Evolutionary conservation across 2,329 filamentous ascomycete species (phyloP).

Genomic region (Grosmannia serpens): DNA sequence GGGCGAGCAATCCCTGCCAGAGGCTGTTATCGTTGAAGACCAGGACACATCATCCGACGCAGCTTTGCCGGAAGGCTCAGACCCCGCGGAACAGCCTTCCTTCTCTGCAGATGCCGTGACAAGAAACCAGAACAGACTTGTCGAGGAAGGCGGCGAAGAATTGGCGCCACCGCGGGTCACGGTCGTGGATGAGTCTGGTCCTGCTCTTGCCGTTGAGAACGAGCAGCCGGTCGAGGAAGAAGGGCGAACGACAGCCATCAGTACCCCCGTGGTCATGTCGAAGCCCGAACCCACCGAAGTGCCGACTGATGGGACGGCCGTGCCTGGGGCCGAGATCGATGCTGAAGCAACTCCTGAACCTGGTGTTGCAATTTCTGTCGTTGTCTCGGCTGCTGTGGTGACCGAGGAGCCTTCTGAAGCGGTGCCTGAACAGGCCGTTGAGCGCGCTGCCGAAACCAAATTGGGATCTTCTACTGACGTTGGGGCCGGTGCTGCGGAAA

Average conservation of each 20-base stretch:
- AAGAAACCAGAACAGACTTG: not conserved
- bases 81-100: too few species aligned
- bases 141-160: not conserved
- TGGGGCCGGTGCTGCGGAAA: too few species aligned
- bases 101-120: not conserved
- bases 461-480: not conserved
- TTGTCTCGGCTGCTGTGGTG: not conserved
- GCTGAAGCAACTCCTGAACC: constrained; percentile 2
- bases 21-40: not conserved
- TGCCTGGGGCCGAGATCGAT: constrained; percentile 1
- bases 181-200: not conserved
- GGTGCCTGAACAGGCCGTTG: not conserved
- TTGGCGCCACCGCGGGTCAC: not conserved
- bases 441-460: not conserved
- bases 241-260: not conserved
- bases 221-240: not conserved
- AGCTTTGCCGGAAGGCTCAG: not conserved
- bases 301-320: not conserved
- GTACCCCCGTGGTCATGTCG: not conserved
- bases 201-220: not conserved
- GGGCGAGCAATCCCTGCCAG: not conserved
- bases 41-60: not conserved
- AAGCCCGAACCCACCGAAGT: not conserved
- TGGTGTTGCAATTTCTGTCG: not conserved
- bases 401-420: not conserved